phyloP scores from a whole-genome alignment of 176 grass and related monocot species.

The Aegilops bicornis region DNA sequence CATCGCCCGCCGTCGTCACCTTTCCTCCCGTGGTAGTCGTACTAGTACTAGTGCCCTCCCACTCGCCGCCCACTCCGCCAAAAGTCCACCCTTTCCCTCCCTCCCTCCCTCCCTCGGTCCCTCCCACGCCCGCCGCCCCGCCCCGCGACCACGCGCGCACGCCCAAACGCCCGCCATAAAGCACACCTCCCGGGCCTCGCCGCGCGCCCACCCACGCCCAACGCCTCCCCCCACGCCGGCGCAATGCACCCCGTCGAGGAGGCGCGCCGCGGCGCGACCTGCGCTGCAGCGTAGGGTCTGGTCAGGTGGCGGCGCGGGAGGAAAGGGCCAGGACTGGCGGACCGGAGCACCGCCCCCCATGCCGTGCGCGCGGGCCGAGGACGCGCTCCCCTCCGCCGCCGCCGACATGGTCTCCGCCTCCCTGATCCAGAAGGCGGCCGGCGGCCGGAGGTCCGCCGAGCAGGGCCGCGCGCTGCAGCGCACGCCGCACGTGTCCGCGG shows the following conservation, averaged over 20 bases:
- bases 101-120: not conserved
- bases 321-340: not conserved
- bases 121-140: not conserved
- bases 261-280: not conserved
- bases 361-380: conserved; percentile 46
- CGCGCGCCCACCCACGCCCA: not conserved
- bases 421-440: conserved; percentile 59
- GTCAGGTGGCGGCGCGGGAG: not conserved
- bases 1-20: not conserved
- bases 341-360: not conserved
- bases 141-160: not conserved
- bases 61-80: not conserved
- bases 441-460: conserved; percentile 35
- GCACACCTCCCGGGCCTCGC: not conserved
- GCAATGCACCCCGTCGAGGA: not conserved
- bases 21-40: not conserved
- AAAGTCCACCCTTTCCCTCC: not conserved
- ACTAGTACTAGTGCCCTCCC: conserved; percentile 1
- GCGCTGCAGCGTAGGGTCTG: too few species aligned
- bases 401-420: conserved; percentile 5
- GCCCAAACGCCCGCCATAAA: conserved; percentile 1
- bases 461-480: conserved; percentile 30
- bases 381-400: conserved; percentile 35
- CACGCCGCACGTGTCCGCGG: conserved; percentile 21
- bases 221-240: not conserved